phyloP scores from a whole-genome alignment of 192 early-diverging fungal species.

The Coemansia sp. region DNA sequence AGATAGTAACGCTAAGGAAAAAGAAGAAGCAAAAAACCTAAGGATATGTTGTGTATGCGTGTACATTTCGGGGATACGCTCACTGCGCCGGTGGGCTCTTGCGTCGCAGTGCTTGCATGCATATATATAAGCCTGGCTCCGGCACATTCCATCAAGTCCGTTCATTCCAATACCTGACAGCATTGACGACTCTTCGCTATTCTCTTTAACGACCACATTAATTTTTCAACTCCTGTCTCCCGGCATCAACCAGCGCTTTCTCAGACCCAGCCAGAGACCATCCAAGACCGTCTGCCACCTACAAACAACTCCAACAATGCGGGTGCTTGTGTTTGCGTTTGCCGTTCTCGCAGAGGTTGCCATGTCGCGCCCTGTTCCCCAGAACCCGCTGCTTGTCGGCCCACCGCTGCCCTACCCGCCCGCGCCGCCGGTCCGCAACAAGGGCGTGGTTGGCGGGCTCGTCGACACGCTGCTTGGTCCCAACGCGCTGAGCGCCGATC shows the following conservation, averaged over 20 bases:
- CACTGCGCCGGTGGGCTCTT: not conserved
- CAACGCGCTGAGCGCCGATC: conserved; percentile 39
- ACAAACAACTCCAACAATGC: conserved; percentile 18
- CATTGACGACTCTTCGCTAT: not conserved
- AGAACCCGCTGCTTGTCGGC: conserved; percentile 12
- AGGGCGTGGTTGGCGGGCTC: conserved; percentile 44
- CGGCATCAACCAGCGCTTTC: too few relatives aligned
- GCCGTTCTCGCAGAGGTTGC: conserved; percentile 45
- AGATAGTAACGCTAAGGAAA: not conserved
- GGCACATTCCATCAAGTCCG: not conserved
- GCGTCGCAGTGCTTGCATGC: not conserved
- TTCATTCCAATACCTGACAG: not conserved
- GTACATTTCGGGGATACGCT: not conserved
- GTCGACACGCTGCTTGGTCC: conserved; percentile 37
- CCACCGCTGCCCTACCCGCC: conserved; percentile 28
- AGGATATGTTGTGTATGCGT: too few relatives aligned
- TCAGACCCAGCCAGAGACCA: not conserved
- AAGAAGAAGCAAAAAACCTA: too few relatives aligned
- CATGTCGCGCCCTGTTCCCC: conserved; percentile 25
- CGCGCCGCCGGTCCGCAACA: conserved; percentile 38
- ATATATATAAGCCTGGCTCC: not conserved
- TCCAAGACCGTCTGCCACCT: not conserved
- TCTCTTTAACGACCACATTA: not conserved
- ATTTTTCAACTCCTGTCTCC: too few relatives aligned
- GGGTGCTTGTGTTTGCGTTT: conserved; percentile 47